phyloP scores from a whole-genome alignment of 371 early-diverging fungal genomes.

The Mortierella sp. region DNA sequence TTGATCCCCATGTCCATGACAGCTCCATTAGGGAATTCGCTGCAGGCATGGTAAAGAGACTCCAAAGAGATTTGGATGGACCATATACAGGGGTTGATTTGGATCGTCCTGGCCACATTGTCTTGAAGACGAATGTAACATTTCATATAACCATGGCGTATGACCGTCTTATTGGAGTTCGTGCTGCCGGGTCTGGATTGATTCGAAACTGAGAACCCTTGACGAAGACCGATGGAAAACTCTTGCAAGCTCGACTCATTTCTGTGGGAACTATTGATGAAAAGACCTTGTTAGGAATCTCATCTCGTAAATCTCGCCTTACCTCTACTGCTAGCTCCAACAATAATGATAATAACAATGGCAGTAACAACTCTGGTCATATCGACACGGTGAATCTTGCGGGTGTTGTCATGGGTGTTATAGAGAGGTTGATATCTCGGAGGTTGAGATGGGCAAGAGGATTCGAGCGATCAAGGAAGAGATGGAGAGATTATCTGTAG shows the following conservation, averaged over 20 bases:
- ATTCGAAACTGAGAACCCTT: constrained; percentile 33
- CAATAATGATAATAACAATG: too few species aligned
- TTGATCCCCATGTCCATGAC: neutral
- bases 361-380: too few species aligned
- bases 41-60: neutral
- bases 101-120: constrained; percentile 26
- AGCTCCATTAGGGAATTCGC: neutral
- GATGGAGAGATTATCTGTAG: constrained; percentile 41
- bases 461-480: constrained; percentile 31
- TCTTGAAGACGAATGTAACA: neutral
- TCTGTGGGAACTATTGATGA: constrained; percentile 46
- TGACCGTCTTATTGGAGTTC: constrained; percentile 41
- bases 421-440: constrained; percentile 20
- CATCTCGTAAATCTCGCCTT: constrained; percentile 1
- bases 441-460: constrained; percentile 23
- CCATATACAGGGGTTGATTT: constrained; percentile 18
- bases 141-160: constrained; percentile 49
- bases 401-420: constrained; percentile 24
- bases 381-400: constrained; percentile 21
- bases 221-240: neutral
- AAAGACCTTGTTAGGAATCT: constrained; percentile 39
- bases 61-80: neutral
- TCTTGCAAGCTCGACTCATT: constrained; percentile 18
- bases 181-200: constrained; percentile 25
- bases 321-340: too few species aligned